A percentile compares a stretch with the other conserved stretches of the same genome.
Evolutionary conservation across 169 alveolate genomes (phyloP).

Genomic region (Cryptosporidium ryanae): DNA sequence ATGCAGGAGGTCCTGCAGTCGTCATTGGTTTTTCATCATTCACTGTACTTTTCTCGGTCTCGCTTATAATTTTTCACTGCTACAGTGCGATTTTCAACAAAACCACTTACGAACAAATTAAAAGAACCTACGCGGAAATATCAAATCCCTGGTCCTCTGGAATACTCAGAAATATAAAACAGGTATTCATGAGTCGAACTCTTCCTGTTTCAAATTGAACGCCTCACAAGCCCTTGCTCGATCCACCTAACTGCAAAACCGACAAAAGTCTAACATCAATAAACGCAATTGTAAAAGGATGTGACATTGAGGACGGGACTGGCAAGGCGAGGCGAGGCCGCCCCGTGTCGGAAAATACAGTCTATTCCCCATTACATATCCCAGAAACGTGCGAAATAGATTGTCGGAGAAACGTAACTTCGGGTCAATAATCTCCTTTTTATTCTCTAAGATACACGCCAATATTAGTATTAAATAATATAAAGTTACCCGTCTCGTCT

Average conservation of each 20-base stretch:
- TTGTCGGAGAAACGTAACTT: too few species aligned
- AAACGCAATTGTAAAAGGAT: too few species aligned
- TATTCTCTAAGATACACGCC: too few species aligned
- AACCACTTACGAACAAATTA: conserved; percentile 59
- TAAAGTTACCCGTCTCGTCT: background rate
- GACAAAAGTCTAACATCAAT: too few species aligned
- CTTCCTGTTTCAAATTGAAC: background rate
- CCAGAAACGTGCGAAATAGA: too few species aligned
- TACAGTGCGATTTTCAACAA: conserved; percentile 43
- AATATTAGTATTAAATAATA: too few species aligned
- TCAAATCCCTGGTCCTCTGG: conserved; percentile 74
- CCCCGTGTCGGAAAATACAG: too few species aligned
- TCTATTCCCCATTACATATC: too few species aligned
- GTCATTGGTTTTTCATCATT: conserved; percentile 63
- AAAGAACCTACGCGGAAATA: conserved; percentile 22
- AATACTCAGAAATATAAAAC: conserved; percentile 22
- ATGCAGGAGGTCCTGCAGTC: conserved; percentile 75
- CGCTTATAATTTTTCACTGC: conserved; percentile 46
- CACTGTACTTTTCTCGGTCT: conserved; percentile 40
- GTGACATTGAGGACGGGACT: too few species aligned
- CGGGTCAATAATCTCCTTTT: background rate
- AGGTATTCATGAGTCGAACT: conserved; percentile 8
- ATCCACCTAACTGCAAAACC: too few species aligned
- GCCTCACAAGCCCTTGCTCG: conserved; percentile 6
- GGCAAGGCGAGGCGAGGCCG: too few species aligned